Evolutionary conservation across 257 asterid species (phyloP), one percentile per base, ranked within the genome.

Genomic region (Primulina huaijiensis): DNA sequence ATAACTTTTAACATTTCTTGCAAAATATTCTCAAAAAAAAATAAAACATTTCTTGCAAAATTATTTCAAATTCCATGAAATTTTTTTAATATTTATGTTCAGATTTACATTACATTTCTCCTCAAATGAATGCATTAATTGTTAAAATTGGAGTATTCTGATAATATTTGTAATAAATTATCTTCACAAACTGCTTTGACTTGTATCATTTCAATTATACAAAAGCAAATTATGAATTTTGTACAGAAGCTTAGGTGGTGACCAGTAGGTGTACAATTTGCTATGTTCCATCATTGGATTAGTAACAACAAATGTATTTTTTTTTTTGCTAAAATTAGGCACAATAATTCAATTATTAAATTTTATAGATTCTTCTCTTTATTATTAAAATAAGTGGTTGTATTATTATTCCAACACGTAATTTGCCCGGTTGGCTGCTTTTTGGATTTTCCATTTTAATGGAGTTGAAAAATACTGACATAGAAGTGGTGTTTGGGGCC

Each of bases 251-350:
- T 30, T 50, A 29, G 70, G 71, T 69, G 30, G 38, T 78, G 59
- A 38, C 16, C 30, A 58, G 60, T 29, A 56, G 80, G 71, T 64
- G 80, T 59, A 65, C 65, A 69, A 62, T 76, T 31, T 74, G 64
- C 77, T 66, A 80, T 31, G 60, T 65, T 76, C 72, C 78, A 73
- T 73, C 81, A 76, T 76, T 80, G 79, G 64, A 62, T 62, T 65
- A 67, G 63, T 73, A 65, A 70, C 63, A 53, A 73, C 70, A 75
- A 76, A 79, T 76, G 76, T 62, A 58, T 70, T 65, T 75, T 74
- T 67, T 38, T 76, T 67, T 43, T 53, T 29, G 50, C 33, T 73
- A 70, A 59, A 38, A 74, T 40, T 0, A 3, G n/a, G 12, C 53
- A 12, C 11, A 43, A 43, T 43, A 43, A 8, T 40, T 40, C 50